Conservation (phyloP, 2,329 filamentous ascomycete species). For the Curvularia hawaiiensis region DNA sequence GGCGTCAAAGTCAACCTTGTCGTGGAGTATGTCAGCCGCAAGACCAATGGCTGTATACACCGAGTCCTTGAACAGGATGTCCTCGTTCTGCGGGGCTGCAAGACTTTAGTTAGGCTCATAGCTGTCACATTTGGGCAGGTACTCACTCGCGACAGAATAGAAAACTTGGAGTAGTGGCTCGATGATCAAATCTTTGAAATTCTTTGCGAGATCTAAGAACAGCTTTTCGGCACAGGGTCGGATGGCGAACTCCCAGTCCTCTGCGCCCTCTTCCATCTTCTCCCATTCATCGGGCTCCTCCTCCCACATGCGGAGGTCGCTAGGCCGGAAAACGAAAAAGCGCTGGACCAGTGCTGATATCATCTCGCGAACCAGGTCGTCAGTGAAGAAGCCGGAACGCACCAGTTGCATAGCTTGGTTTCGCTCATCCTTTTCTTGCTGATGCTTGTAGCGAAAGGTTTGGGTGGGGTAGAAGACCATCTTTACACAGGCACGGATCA, state of each 20-base stretch:
- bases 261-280: constrained; percentile 81
- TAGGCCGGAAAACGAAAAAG: constrained; percentile 84
- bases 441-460: constrained; percentile 81
- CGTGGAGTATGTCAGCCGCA: constrained; percentile 75
- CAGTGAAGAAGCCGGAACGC: constrained; percentile 74
- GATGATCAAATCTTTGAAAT: constrained; percentile 83
- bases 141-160: constrained; percentile 71
- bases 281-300: constrained; percentile 97
- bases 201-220: constrained; percentile 86
- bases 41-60: constrained; percentile 93
- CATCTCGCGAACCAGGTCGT: constrained; percentile 77
- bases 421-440: constrained; percentile 77
- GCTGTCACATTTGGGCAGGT: background rate
- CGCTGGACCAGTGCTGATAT: constrained; percentile 84
- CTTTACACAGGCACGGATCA: constrained; percentile 81
- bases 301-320: constrained; percentile 89
- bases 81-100: constrained; percentile 61
- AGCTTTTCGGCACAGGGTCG: constrained; percentile 92
- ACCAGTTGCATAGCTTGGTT: constrained; percentile 70
- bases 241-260: constrained; percentile 86
- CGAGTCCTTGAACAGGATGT: constrained; percentile 88
- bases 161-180: constrained; percentile 84
- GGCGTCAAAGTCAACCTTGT: constrained; percentile 80
- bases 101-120: constrained; percentile 22
- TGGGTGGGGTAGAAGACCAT: constrained; percentile 83